These are phyloP conservation scores for Flaveria linearis DNA, from an alignment of 129 eudicot genomes.

Conservation along the genomic window DNA sequence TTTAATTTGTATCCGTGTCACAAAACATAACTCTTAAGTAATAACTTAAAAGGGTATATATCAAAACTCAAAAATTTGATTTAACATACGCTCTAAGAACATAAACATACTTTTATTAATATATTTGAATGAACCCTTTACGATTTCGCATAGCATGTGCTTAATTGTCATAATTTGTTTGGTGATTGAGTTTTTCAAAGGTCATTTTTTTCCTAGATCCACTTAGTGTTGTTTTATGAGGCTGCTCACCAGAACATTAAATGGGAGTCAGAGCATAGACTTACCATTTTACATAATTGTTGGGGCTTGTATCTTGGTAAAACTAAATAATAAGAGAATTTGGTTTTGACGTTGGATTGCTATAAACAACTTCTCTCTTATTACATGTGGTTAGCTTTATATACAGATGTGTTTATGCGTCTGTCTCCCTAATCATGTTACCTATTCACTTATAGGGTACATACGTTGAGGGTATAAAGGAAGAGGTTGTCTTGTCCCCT, in stretches of 20 bases:
- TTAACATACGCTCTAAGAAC: neutral
- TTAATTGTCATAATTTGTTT: neutral
- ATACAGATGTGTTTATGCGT: neutral
- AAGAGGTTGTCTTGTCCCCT: slow-evolving; percentile 97
- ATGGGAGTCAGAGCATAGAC: slow-evolving; percentile 1
- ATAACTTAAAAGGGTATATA: neutral
- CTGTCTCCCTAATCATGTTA: slow-evolving; percentile 13
- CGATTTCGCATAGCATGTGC: neutral
- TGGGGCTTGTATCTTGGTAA: neutral
- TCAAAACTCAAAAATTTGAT: neutral
- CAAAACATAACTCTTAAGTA: neutral
- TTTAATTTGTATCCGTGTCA: neutral
- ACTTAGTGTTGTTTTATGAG: neutral
- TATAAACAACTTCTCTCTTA: neutral
- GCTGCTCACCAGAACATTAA: neutral
- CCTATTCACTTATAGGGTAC: slow-evolving; percentile 60
- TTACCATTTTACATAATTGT: neutral
- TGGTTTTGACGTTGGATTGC: slow-evolving; percentile 10
- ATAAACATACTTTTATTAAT: neutral
- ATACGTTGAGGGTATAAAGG: slow-evolving; percentile 97
- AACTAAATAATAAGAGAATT: slow-evolving; percentile 16
- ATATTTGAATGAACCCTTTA: neutral
- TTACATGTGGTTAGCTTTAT: neutral
- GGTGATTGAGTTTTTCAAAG: neutral
- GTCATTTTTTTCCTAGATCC: slow-evolving; percentile 7